Base-by-base conservation (phyloP, 176 grass and related monocot species). In the Oryza longistaminata region DNA sequence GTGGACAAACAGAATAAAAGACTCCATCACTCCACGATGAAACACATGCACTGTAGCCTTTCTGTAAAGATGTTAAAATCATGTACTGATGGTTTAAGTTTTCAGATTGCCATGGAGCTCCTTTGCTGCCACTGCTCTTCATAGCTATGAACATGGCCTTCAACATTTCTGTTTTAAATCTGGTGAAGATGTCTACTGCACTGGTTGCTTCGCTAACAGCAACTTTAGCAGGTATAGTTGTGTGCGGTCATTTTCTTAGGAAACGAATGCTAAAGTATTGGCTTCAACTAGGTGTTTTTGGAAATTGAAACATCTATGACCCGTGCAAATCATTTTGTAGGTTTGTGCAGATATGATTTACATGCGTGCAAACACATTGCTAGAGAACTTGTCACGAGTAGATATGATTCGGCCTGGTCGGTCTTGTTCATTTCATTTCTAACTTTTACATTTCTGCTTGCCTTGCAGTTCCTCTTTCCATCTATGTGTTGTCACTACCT, bases 141-240 rank as follows among this genome's bases (percentile, higher is more conserved):
- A 95, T 98, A 68, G 68, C 73, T 77, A 74, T 82, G 86, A 99
- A 99, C 82, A 94, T 99, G 84, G 90, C 88, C 46, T 99, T 99
- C 91, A 99, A 96, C 84, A 94, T 99, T 83, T 92, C 93, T 78
- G 24, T 90, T 71, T 86, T 96, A 78, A 90, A 90, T 92, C 88
- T 98, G 62, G 91, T 98, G 81, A 98, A 98, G 90, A 89, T 96
- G 83, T 93, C 96, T 79, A 92, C 93, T 29, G 96, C 96, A 73
- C 66, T 99, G 76, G 81, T 99, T 87, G 90, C 93, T 82, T 99
- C 93, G 3, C 68, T 96, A 75, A 89, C 93, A 79, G 44, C 90
- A 83, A 99, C 96, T 64, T 68, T 96, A 73, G 93, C 93, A 95
- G 96, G 96, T 94, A 87, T 42, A 44, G 26, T 82, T 43, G 9